These are phyloP conservation scores for Huiozyma sinensis DNA, from an alignment of 805 yeast species.

Conservation along the genomic window DNA sequence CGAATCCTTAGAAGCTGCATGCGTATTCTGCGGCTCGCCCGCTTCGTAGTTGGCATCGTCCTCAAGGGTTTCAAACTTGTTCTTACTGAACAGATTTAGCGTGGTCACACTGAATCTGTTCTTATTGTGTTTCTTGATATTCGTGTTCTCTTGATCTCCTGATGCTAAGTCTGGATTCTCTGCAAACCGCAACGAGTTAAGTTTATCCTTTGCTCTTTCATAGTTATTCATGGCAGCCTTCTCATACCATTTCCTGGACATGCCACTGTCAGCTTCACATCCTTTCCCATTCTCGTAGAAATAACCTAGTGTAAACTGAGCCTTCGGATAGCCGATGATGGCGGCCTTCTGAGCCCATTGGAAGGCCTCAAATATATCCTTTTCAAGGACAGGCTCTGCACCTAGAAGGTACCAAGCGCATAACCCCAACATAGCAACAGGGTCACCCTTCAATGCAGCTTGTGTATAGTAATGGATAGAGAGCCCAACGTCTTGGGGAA, in stretches of 20 bases:
- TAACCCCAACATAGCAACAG: conserved; percentile 81
- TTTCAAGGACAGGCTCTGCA: conserved; percentile 67
- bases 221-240: conserved; percentile 59
- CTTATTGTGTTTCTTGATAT: conserved; percentile 5
- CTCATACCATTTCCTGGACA: conserved; percentile 65
- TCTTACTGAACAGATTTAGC: conserved; percentile 13
- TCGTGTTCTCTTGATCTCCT: not conserved
- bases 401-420: conserved; percentile 97
- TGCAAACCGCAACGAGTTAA: conserved; percentile 5
- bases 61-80: not conserved
- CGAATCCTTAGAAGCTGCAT: too few species aligned
- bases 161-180: not conserved
- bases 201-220: conserved; percentile 36
- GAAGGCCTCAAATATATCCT: conserved; percentile 76
- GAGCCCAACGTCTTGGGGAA: conserved; percentile 70
- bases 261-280: conserved; percentile 44
- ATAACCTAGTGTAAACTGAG: conserved; percentile 75
- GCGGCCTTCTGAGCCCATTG: conserved; percentile 94
- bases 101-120: conserved; percentile 13
- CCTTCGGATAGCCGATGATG: conserved; percentile 58
- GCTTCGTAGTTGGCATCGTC: too few species aligned
- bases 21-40: too few species aligned
- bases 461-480: conserved; percentile 88
- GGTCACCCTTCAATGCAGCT: conserved; percentile 82
- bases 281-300: conserved; percentile 86